Evolutionary conservation across 129 eudicot species (phyloP).

Genomic region (Mikania micrantha): DNA sequence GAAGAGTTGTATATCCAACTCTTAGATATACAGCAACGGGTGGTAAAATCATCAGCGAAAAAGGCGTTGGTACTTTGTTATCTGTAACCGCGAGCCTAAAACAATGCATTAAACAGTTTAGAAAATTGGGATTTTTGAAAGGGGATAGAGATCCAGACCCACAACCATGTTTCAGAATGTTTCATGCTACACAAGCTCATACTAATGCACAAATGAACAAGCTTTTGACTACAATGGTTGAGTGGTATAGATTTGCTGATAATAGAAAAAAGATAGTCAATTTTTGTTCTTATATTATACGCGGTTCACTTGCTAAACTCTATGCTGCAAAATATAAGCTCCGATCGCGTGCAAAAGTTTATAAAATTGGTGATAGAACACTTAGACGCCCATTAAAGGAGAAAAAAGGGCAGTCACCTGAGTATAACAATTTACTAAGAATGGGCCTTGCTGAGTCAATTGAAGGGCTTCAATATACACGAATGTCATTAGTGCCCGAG

Average conservation of each 20-base stretch:
- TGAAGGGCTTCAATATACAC: constrained; percentile 85
- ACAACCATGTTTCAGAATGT: constrained; percentile 89
- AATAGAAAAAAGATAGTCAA: constrained; percentile 87
- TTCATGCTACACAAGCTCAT: constrained; percentile 96
- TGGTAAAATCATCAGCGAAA: constrained; percentile 79
- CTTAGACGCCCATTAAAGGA: constrained; percentile 79
- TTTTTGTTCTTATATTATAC: constrained; percentile 87
- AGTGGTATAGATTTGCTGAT: constrained; percentile 96
- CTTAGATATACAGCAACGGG: constrained; percentile 94
- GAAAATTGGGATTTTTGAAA: constrained; percentile 65
- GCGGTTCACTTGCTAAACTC: constrained; percentile 92
- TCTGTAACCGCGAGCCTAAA: constrained; percentile 92
- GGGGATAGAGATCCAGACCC: constrained; percentile 98
- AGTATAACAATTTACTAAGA: constrained; percentile 66
- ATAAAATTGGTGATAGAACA: constrained; percentile 65
- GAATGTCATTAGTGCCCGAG: constrained; percentile 82
- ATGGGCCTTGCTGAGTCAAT: constrained; percentile 90
- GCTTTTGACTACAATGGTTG: constrained; percentile 85
- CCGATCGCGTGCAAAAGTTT: constrained; percentile 94
- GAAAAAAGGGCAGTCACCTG: constrained; percentile 66
- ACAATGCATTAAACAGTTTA: constrained; percentile 80
- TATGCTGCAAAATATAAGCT: constrained; percentile 97
- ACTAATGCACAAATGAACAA: constrained; percentile 97
- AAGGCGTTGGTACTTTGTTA: constrained; percentile 89
- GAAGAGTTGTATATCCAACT: constrained; percentile 86